Evolutionary conservation across 1,284 basidiomycete species (phyloP), one percentile per base, ranked within the genome.

Genomic region (Cryptococcus hybrid): DNA sequence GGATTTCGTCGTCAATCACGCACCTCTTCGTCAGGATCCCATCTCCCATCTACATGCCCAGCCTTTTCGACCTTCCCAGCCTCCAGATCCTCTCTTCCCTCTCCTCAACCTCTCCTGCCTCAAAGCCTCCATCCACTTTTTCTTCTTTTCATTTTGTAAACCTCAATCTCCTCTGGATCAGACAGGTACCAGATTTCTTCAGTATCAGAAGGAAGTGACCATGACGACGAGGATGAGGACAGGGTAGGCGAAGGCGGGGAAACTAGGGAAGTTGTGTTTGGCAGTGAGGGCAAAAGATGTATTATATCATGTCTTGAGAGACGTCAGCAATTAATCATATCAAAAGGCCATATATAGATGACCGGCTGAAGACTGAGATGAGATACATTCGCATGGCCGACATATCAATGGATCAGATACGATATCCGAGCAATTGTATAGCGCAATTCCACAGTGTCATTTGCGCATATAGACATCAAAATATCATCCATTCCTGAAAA

Each of bases 141-240:
- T 79, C 40, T 86, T 84, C 71, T 90, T 90, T 38, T 85, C 82
- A 7, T 83, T 81, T 80, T 81, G 61, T 85, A 86, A 13, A 55
- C 67, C 58, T 88, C 87, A 12, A 85, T 84, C 3, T 81, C 79
- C 66, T 92, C 89, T 15, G 82, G 79, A 0, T 83, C 82, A 0
- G 84, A 82, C 59, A 92, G 82, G 75, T 88, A 88, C 74, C 90
- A 92, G 0, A 83, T 86, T 62, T 92, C 89, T 77, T 92, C 90
- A 0, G 83, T 72, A 67, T 92, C 90, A 0, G 89, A 91, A 3
- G 90, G 86, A 0, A 92, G 81, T 59, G 65, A 46, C 15, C 60
- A 57, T 62, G 72, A 55, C 51, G 73, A 53, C 44, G 62, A 50
- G 40, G 56, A 61, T 24, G 58, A 51, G 3, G 59, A 51, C 30